Base-by-base conservation (phyloP, 257 asterid species). In the Ilex aquifolium region DNA sequence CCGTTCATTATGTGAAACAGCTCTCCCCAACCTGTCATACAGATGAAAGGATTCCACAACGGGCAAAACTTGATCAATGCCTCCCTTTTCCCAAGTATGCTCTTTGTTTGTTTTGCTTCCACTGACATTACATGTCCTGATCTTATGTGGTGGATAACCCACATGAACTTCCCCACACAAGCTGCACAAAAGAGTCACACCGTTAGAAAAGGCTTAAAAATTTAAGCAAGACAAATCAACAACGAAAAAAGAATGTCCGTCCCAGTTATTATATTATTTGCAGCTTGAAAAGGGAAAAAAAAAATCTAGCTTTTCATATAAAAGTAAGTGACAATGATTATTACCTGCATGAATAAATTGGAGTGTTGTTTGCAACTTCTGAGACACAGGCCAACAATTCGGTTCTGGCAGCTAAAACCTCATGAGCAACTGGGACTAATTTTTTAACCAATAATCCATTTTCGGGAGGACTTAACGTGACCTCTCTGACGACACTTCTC, bases 101-200 rank as follows among this genome's bases (percentile, higher is more conserved):
- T 83, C 83, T 76, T 76, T 83, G 69, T 59, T 74, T 66, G 61
- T 76, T 54, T 50, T 65, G 78, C 87, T 82, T 4, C 84, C 90
- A 8, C 77, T 65, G 15, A 64, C 80, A 61, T 79, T 60, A 64
- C 95, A 88, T 12, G 92, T 82, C 75, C 83, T 73, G 62, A 88
- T 80, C 80, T 62, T 74, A 71, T 84, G 90, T 6, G 90, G 85
- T 13, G 89, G 82, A 69, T 71, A 68, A 14, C 95, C 95, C 9
- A 86, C 83, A 64, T 88, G 95, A 56, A 86, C 87, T 51, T 84
- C 90, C 59, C 84, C 82, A 67, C 95, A 88, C 36, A 79, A 51
- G 60, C 92, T 78, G 72, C 82, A 82, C 1, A 10, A 60, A 44
- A 16, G 27, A n/a, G 32, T 32, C 11, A 70, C 14, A 65, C 32